Evolutionary conservation across 306 rosid species (phyloP).

Genomic region (Gleditsia sinensis): DNA sequence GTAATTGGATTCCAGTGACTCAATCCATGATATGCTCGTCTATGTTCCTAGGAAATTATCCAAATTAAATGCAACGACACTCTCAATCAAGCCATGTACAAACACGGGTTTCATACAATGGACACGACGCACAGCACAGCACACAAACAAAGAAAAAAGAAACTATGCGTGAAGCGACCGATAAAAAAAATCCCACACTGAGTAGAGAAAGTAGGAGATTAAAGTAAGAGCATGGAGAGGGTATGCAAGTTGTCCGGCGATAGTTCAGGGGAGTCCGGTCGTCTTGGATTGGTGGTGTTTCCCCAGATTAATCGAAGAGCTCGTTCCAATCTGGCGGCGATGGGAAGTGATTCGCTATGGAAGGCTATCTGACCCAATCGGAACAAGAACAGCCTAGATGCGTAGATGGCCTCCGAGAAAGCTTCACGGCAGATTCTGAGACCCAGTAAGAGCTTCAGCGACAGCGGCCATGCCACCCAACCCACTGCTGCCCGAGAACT

Average conservation of each 20-base stretch:
- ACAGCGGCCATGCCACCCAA: slow-evolving; percentile 29
- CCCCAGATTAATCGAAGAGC: slow-evolving; percentile 36
- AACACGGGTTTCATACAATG: too few relatives aligned
- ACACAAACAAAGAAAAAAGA: too few relatives aligned
- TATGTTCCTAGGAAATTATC: too few relatives aligned
- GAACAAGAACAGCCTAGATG: slow-evolving; percentile 52
- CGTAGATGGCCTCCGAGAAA: slow-evolving; percentile 28
- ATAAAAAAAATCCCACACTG: too few relatives aligned
- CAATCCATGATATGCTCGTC: too few relatives aligned
- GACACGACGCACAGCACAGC: too few relatives aligned
- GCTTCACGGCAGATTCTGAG: slow-evolving; percentile 30
- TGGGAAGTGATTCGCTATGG: neutral
- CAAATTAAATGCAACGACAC: too few relatives aligned
- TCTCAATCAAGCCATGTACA: too few relatives aligned
- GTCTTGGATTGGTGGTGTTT: neutral
- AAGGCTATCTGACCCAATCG: slow-evolving; percentile 47
- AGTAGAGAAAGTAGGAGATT: neutral
- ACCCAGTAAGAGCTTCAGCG: slow-evolving; percentile 46
- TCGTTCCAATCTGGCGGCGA: slow-evolving; percentile 40
- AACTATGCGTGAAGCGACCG: too few relatives aligned
- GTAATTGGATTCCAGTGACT: too few relatives aligned
- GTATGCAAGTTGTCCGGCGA: slow-evolving; percentile 30
- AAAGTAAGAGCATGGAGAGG: slow-evolving; percentile 47
- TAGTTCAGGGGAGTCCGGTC: neutral
- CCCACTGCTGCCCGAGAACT: slow-evolving; percentile 28